Evolutionary conservation across 805 yeast species (phyloP).

Genomic region (Sugiyamaella mastotermitis): DNA sequence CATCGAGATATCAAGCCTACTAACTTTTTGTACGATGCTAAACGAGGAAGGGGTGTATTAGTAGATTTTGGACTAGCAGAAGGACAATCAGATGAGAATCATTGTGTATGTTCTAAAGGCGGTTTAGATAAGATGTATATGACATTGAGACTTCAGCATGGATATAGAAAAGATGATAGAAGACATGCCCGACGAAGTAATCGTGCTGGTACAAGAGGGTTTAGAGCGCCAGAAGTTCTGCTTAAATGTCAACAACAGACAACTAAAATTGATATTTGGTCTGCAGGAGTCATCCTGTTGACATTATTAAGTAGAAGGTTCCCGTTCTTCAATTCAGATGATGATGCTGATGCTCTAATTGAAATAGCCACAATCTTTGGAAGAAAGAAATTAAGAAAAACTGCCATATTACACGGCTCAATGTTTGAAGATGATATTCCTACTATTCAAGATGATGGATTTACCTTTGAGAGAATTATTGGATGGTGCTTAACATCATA

Average conservation of each 20-base stretch:
- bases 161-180: slow-evolving; percentile 82
- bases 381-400: slow-evolving; percentile 56
- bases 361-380: slow-evolving; percentile 85
- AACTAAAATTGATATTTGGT: slow-evolving; percentile 83
- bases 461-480: slow-evolving; percentile 38
- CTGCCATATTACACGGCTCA: slow-evolving; percentile 83
- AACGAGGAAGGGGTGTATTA: slow-evolving; percentile 64
- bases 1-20: slow-evolving; percentile 93
- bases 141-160: slow-evolving; percentile 37
- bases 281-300: slow-evolving; percentile 82
- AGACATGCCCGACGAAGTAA: slow-evolving; percentile 90
- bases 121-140: slow-evolving; percentile 14
- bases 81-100: slow-evolving; percentile 30
- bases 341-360: slow-evolving; percentile 85
- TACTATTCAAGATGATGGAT: slow-evolving; percentile 41
- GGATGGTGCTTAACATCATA: slow-evolving; percentile 22
- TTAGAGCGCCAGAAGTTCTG: slow-evolving; percentile 89
- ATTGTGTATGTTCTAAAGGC: slow-evolving; percentile 15
- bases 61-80: slow-evolving; percentile 95
- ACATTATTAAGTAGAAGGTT: slow-evolving; percentile 74
- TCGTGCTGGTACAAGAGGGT: slow-evolving; percentile 95
- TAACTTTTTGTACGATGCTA: slow-evolving; percentile 65
- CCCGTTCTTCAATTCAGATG: slow-evolving; percentile 91
- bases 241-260: slow-evolving; percentile 81
- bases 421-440: slow-evolving; percentile 67